phyloP scores from a whole-genome alignment of 306 rosid genomes.

The Glycine soja region DNA sequence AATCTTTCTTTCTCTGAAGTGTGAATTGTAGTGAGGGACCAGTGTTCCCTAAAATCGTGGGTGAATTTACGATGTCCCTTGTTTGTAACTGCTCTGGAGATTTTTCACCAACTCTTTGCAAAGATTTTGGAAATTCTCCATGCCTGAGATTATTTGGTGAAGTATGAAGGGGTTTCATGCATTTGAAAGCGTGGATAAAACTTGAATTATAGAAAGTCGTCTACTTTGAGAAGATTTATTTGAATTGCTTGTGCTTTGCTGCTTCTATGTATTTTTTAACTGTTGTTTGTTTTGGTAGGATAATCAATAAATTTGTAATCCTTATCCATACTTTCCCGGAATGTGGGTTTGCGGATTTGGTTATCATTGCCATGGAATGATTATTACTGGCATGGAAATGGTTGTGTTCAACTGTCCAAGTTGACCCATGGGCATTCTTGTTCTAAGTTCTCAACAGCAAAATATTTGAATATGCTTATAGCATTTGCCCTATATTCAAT shows the following conservation, averaged over 20 bases:
- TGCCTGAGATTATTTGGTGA: conserved; percentile 21
- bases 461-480: neutral
- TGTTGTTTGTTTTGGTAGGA: conserved; percentile 16
- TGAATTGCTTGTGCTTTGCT: conserved; percentile 29
- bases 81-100: conserved; percentile 12
- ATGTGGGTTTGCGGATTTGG: neutral
- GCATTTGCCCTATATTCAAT: neutral
- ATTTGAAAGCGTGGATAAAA: neutral
- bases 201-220: conserved; percentile 10
- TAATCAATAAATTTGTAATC: neutral
- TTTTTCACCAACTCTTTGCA: neutral
- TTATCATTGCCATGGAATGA: neutral
- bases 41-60: conserved; percentile 35
- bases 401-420: conserved; percentile 13
- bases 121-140: conserved; percentile 24
- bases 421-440: conserved; percentile 6
- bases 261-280: neutral
- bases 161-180: conserved; percentile 18
- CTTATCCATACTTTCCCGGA: neutral
- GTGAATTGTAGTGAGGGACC: conserved; percentile 32
- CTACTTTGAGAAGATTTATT: conserved; percentile 5
- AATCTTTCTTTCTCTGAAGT: conserved; percentile 45
- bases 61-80: conserved; percentile 37
- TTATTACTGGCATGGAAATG: conserved; percentile 3
- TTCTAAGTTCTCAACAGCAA: neutral